phyloP scores from a whole-genome alignment of 1,139 yeast species.

The Suhomyces ambrosiae region DNA sequence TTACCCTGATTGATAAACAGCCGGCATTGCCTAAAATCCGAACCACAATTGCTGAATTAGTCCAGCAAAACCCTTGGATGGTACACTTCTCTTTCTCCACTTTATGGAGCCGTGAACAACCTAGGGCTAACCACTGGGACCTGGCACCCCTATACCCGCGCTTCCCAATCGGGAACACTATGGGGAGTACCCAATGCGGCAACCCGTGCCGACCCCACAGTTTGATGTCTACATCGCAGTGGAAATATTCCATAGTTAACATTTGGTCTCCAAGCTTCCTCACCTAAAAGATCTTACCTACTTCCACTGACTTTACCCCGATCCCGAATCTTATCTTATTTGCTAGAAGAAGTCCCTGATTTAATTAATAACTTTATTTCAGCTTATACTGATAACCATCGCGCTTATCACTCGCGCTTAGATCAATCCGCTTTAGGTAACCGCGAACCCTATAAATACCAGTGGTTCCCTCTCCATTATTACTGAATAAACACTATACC shows the following conservation, averaged over 20 bases:
- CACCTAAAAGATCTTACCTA: background rate
- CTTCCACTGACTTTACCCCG: background rate
- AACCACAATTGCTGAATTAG: too few relatives aligned
- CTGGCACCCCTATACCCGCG: too few relatives aligned
- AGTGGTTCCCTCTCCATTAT: background rate
- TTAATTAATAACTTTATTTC: background rate
- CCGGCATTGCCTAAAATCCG: too few relatives aligned
- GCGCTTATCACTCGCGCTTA: constrained; percentile 1
- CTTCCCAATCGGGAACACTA: constrained; percentile 5
- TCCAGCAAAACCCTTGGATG: too few relatives aligned
- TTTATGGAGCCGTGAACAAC: too few relatives aligned
- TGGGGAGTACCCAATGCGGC: constrained; percentile 1
- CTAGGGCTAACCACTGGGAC: too few relatives aligned
- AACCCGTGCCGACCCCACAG: constrained; percentile 3
- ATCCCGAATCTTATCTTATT: background rate
- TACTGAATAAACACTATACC: background rate
- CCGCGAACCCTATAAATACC: constrained; percentile 7
- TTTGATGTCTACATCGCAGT: background rate
- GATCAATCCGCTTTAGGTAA: constrained; percentile 2
- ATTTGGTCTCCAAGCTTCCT: too few relatives aligned
- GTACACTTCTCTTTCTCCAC: too few relatives aligned
- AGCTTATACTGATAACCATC: background rate
- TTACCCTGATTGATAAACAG: too few relatives aligned
- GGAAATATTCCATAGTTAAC: constrained; percentile 1
- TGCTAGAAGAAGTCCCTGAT: background rate